These are phyloP conservation scores for Trichoderma lentiforme DNA, from an alignment of 2,329 filamentous ascomycete genomes.

Conservation along the genomic window DNA sequence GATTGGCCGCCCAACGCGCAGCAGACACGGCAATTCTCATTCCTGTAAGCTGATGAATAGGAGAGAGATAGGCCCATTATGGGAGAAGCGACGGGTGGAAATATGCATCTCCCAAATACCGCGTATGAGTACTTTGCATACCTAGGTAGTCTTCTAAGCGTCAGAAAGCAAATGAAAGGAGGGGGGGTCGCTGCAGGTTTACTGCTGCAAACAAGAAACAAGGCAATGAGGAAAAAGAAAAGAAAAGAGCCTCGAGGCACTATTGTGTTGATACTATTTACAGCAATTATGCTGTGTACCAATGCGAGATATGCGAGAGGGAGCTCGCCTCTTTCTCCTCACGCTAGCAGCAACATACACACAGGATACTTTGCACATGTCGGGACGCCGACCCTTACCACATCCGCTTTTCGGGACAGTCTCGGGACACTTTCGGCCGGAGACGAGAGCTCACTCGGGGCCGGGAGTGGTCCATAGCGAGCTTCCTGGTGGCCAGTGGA, in stretches of 20 bases:
- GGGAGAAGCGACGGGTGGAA: background rate
- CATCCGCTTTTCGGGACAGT: constrained; percentile 11
- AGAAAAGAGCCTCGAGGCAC: background rate
- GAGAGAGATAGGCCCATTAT: background rate
- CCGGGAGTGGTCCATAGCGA: background rate
- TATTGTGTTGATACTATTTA: background rate
- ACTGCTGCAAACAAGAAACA: background rate
- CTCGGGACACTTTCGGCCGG: constrained; percentile 16
- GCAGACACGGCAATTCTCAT: background rate
- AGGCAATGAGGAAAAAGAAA: background rate
- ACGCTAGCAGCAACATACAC: background rate
- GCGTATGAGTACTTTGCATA: no score
- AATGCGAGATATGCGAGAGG: constrained; percentile 1
- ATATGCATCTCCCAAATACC: background rate
- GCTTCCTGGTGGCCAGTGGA: background rate
- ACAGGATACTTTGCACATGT: background rate
- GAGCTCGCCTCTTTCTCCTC: background rate
- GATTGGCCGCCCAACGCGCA: background rate
- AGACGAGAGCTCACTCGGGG: constrained; percentile 6
- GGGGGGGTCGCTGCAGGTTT: background rate
- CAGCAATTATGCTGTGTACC: background rate
- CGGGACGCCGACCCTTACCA: background rate
- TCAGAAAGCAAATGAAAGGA: background rate
- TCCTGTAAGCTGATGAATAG: background rate
- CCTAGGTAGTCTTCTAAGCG: background rate